Evolutionary conservation across 768 basidiomycete genomes (phyloP).

Genomic region (Rhodosporidiobolus sp.): DNA sequence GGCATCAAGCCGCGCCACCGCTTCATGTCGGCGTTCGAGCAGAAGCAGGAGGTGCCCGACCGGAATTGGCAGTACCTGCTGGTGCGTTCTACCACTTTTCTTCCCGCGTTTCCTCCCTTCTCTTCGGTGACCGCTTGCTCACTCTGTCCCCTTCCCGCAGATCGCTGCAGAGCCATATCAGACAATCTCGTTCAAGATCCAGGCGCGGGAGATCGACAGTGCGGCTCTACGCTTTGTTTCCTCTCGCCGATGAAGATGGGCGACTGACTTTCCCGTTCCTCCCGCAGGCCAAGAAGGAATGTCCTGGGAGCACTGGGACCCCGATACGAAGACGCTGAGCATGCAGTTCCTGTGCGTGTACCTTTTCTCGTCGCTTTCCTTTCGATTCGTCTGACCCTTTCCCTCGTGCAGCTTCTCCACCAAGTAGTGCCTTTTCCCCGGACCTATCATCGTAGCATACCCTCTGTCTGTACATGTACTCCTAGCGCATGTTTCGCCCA

Average conservation of each 20-base stretch:
- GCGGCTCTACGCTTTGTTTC: slow-evolving; percentile 47
- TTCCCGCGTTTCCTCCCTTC: background rate
- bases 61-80: slow-evolving; percentile 96
- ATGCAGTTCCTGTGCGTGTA: slow-evolving; percentile 85
- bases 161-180: slow-evolving; percentile 99
- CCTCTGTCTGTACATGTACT: too few species aligned
- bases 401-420: background rate
- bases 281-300: slow-evolving; percentile 39
- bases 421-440: too few species aligned
- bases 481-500: too few species aligned
- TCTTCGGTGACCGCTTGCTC: background rate
- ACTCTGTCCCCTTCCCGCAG: slow-evolving; percentile 51
- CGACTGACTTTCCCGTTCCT: slow-evolving; percentile 69
- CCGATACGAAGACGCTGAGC: slow-evolving; percentile 91
- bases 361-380: slow-evolving; percentile 3
- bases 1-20: slow-evolving; percentile 78
- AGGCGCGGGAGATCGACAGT: slow-evolving; percentile 78
- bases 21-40: slow-evolving; percentile 98
- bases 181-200: slow-evolving; percentile 98
- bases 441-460: too few species aligned
- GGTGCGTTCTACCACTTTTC: slow-evolving; percentile 56
- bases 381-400: background rate
- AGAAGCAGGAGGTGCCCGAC: slow-evolving; percentile 90
- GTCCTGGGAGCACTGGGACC: slow-evolving; percentile 95
- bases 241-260: slow-evolving; percentile 69